Evolutionary conservation across 2,329 filamentous ascomycete species (phyloP), one percentile per base, ranked within the genome.

Genomic region (Colletotrichum tamarilloi): DNA sequence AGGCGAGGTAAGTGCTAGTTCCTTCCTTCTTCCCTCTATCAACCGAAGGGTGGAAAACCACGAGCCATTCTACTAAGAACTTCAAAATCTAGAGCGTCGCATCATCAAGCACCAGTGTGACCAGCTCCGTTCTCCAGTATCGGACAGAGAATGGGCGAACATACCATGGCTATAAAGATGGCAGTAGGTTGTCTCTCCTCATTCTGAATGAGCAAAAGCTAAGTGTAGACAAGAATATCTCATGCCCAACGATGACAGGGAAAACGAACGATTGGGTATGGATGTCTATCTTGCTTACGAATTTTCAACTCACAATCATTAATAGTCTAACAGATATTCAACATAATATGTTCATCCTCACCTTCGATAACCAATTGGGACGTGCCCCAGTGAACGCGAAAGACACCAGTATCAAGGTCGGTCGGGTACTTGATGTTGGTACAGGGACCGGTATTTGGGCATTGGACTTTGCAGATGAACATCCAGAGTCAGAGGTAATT

Each of bases 391-490:
- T 49, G 38, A 77, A 0, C 75, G 74, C 4, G 79, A 81, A 0
- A 42, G 76, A 68, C 7, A 69, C 77, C 38, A 19, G 7, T 16
- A 42, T 42, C 14, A 77, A 62, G n/a, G 57, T 79, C 7, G 57
- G 68, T 6, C 79, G 78, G 3, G 78, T 84, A 9, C 79, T 88
- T 2, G 87, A 88, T 77, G 75, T 86, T 46, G 86, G 86, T 16
- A 87, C 85, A 2, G 86, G 86, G 0, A 87, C 86, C 9, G 85
- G 85, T 19, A 76, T 81, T 6, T 85, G 83, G 82, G 81, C 81
- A 2, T 82, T 87, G 5, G 86, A 87, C 64, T 83, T 86, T 75
- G 84, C 77, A 1, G 78, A 80, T 24, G 73, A 77, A 5, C 77
- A 81, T 26, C 79, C 81, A 0, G 75, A 79, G 12, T 74, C 80